phyloP scores from a whole-genome alignment of 1,284 basidiomycete species.

The Porogramme epimiltina region DNA sequence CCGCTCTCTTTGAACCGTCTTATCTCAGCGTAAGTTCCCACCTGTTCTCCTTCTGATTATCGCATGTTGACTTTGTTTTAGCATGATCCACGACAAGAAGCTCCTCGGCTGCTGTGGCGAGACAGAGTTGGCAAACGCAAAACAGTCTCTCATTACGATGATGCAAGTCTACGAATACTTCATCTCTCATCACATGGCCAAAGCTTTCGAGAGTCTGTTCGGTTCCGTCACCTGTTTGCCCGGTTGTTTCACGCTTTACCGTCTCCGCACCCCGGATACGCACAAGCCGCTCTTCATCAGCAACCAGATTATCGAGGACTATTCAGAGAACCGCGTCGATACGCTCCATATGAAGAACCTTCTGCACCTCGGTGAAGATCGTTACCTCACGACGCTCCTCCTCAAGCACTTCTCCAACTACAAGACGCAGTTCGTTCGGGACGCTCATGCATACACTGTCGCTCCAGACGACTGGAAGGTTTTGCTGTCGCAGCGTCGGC shows the following conservation, averaged over 20 bases:
- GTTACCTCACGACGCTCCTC: constrained; percentile 93
- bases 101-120: constrained; percentile 93
- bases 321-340: constrained; percentile 95
- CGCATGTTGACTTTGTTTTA: constrained; percentile 33
- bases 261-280: constrained; percentile 90
- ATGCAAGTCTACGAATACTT: constrained; percentile 99
- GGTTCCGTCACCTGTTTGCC: constrained; percentile 98
- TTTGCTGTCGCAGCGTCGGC: constrained; percentile 93
- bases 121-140: constrained; percentile 87
- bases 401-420: constrained; percentile 91
- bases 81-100: constrained; percentile 93
- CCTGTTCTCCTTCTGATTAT: neutral
- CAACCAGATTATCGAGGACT: constrained; percentile 89
- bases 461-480: constrained; percentile 95
- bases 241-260: constrained; percentile 96
- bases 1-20: constrained; percentile 86
- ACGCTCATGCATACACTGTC: constrained; percentile 91
- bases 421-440: constrained; percentile 94
- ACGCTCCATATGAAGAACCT: constrained; percentile 98
- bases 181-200: constrained; percentile 96
- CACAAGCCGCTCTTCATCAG: constrained; percentile 89
- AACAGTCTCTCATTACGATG: constrained; percentile 96
- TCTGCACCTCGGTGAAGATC: constrained; percentile 97
- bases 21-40: constrained; percentile 78
- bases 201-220: constrained; percentile 96